Base-by-base conservation (phyloP, 2,329 filamentous ascomycete genomes). In the Sclerotiophoma versabilis region DNA sequence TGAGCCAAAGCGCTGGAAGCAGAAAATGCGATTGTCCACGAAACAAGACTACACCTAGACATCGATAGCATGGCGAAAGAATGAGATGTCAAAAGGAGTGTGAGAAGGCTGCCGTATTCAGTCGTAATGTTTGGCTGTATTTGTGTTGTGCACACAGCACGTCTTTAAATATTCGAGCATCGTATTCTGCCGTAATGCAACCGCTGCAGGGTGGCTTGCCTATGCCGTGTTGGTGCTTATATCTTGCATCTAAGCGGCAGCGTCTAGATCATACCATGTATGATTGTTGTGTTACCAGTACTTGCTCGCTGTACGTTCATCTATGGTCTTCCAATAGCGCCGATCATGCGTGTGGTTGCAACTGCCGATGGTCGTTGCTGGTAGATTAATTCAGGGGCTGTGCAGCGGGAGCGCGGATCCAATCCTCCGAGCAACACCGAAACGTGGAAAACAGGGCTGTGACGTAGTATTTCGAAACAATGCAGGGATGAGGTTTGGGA, bases 1-100 rank as follows among this genome's bases (percentile, higher is more conserved):
- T 64, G 60, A 14, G 63, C 61, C 8, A 60, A 17, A 32, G 53
- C 53, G 19, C 38, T 32, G 12, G 58, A 53, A 9, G 55, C 49
- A 25, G 57, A 60, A 22, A 65, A 43, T n/a, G 49, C 57, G 14
- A 62, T 25, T n/a, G 57, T 43, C 23, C 49, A 53, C 33, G 47
- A 41, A 26, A 58, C 26, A 29, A 54, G 38, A 19, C 45, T 38
- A 12, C 36, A 27, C 25, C 37, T 48, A 17, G 32, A 20, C 38
- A 44, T 32, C 0, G 38, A 49, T 12, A 56, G 17, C 43, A 53
- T 52, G n/a, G 3, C 44, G 32, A 30, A 29, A 41, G 20, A 26
- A n/a, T 2, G 23, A 22, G 17, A 17, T 22, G 17, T 7, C 25
- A 14, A 10, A 17, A 41, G 2, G 25, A 19, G n/a, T 20, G 37